phyloP scores from a whole-genome alignment of 768 basidiomycete species.

The Rhizopogon roseolus region DNA sequence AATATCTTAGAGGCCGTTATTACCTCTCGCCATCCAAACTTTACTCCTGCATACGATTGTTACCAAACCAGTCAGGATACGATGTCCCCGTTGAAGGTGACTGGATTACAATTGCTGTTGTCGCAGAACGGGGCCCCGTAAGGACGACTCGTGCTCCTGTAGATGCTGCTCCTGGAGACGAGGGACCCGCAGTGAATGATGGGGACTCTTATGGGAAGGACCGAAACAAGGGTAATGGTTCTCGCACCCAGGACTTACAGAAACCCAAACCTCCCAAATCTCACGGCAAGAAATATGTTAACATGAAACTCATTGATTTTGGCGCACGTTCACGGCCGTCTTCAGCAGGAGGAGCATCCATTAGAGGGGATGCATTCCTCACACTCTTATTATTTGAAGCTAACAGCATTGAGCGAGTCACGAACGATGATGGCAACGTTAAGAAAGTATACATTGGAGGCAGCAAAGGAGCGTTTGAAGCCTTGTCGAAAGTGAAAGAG shows the following conservation, averaged over 20 bases:
- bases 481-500: constrained; percentile 77
- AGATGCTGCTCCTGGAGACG: constrained; percentile 37
- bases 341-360: constrained; percentile 47
- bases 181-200: constrained; percentile 35
- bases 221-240: constrained; percentile 8
- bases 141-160: constrained; percentile 69
- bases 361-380: constrained; percentile 80
- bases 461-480: constrained; percentile 89
- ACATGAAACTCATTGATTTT: constrained; percentile 80
- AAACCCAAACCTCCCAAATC: constrained; percentile 36
- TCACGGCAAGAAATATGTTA: constrained; percentile 77
- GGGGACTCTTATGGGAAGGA: constrained; percentile 1
- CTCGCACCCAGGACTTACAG: constrained; percentile 4
- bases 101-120: constrained; percentile 94
- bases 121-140: constrained; percentile 85
- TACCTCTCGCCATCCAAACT: constrained; percentile 85
- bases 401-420: constrained; percentile 59
- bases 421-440: constrained; percentile 43
- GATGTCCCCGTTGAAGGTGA: constrained; percentile 91
- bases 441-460: constrained; percentile 81
- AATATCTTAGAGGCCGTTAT: constrained; percentile 77
- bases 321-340: constrained; percentile 57
- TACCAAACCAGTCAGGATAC: constrained; percentile 77
- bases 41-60: constrained; percentile 79
- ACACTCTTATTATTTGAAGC: constrained; percentile 87